Evolutionary conservation across 73 alveolate species (phyloP), one percentile per base, ranked within the genome.

Genomic region (Paramecium octaurelia): DNA sequence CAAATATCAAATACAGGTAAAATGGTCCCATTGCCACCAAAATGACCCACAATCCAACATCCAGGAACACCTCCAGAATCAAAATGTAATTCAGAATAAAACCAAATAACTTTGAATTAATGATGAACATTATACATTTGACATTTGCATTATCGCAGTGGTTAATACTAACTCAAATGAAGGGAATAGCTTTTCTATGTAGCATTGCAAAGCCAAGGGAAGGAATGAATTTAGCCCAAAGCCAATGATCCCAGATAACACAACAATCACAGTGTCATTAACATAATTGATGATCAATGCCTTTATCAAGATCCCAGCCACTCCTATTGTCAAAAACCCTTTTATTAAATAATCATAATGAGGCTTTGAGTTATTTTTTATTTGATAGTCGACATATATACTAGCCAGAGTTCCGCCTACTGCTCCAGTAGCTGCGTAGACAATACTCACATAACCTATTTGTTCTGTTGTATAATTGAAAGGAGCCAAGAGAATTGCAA

Each of bases 201-300:
- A 64, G 12, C 84, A 64, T 24, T 64, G 24, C 27, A 64, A 64
- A 34, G 50, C 42, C 10, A 64, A 38, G 4, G 87, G 87, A 16
- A 73, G 59, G 9, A 73, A 73, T 14, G 87, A 73, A 43, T 73
- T 73, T 43, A 73, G 35, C 21, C 87, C 87, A 73, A 73, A 73
- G 0, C 87, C 87, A 21, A 73, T 73, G 16, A 73, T 73, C 16
- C 60, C 87, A 2, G 87, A 20, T 9, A 73, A n/a, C 6, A 38
- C 21, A 16, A 73, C 59, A 34, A 73, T 73, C 20, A 34, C 57
- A 36, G 54, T 35, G 38, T 73, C 87, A 18, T 73, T 36, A 29
- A 73, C 87, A 73, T 73, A 73, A 43, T 73, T 40, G 6, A 73
- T 73, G 18, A 73, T 18, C 4, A 73, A 38, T 12, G 87, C 87